These are phyloP conservation scores for Ilyonectria robusta DNA, from an alignment of 2,329 filamentous ascomycete genomes.

Conservation along the genomic window DNA sequence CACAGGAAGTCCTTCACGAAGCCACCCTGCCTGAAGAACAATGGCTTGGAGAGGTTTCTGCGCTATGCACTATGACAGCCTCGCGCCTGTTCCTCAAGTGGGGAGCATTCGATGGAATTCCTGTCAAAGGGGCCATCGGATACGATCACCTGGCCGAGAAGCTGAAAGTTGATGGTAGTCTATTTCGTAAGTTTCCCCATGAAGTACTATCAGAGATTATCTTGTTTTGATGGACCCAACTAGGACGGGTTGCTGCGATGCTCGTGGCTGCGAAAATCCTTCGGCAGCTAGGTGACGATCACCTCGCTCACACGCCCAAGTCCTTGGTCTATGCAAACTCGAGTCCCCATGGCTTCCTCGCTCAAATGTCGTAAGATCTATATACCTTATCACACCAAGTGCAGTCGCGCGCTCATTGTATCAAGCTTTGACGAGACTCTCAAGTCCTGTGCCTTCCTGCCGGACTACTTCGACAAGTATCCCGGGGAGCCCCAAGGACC, in stretches of 20 bases:
- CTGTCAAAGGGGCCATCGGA: conserved; percentile 44
- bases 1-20: conserved; percentile 18
- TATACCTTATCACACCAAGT: neutral
- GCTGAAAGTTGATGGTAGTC: conserved; percentile 43
- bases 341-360: neutral
- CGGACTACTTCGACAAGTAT: conserved; percentile 51
- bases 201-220: neutral
- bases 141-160: conserved; percentile 48
- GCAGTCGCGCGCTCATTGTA: neutral
- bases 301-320: conserved; percentile 24
- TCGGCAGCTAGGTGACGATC: conserved; percentile 5
- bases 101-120: conserved; percentile 52
- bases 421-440: conserved; percentile 47
- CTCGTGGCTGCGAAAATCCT: conserved; percentile 26
- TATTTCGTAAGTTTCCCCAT: conserved; percentile 40
- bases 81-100: conserved; percentile 51
- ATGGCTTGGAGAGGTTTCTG: conserved; percentile 13
- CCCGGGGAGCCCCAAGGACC: conserved; percentile 48
- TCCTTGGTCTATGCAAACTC: conserved; percentile 20
- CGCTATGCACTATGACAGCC: conserved; percentile 36
- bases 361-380: conserved; percentile 23
- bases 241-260: conserved; percentile 21
- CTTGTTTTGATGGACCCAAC: neutral
- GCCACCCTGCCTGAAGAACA: conserved; percentile 21
- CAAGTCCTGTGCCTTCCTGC: conserved; percentile 41